Base-by-base conservation (phyloP, 495 filamentous ascomycete genomes). In the Barbatosphaeria neglecta region DNA sequence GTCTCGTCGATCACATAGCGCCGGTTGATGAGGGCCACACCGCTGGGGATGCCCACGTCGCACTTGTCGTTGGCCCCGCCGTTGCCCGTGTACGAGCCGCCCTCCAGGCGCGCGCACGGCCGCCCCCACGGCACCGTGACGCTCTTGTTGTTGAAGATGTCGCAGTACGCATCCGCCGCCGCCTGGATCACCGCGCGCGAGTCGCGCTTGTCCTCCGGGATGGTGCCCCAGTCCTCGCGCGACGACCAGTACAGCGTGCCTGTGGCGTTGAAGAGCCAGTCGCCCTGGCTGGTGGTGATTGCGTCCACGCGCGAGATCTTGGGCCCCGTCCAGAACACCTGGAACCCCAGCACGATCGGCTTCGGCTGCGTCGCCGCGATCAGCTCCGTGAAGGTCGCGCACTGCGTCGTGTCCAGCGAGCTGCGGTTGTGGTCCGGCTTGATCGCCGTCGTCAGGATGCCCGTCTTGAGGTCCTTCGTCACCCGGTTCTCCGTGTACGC, bases 1-100 rank as follows among this genome's bases (percentile, higher is more conserved):
- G 58, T 62, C 58, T 71, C 68, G 45, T 73, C 69, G 37, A 73
- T 68, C 16, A 73, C 61, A 39, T 73, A 72, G 33, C 66, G 58
- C 11, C 69, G 57, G 45, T 68, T 64, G 1, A 46, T 45, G 38
- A 71, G 46, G 19, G 50, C 45, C 22, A 73, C 64, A 7, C 64
- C 66, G 27, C 51, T 67, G 15, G 57, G 54, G 28, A 67, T 55
- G 9, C 64, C 64, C 15, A 60, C 57, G 41, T 67, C 53, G 38
- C 64, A 67, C 1, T 57, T 57, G 24, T 61, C 59, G 22, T 37
- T 58, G 10, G 40, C 44, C 6, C 49, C 51, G 22, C 59, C 59
- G 3, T 45, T 50, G 6, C 59, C 60, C 15, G 64, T 67, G 47
- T 67, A 67, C 24, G 56, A 23, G 1, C 70, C 70, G 10, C 70